These are phyloP conservation scores for Thuidium tamariscinum DNA, from an alignment of 225 moss, liverwort and hornwort genomes.

Conservation along the genomic window DNA sequence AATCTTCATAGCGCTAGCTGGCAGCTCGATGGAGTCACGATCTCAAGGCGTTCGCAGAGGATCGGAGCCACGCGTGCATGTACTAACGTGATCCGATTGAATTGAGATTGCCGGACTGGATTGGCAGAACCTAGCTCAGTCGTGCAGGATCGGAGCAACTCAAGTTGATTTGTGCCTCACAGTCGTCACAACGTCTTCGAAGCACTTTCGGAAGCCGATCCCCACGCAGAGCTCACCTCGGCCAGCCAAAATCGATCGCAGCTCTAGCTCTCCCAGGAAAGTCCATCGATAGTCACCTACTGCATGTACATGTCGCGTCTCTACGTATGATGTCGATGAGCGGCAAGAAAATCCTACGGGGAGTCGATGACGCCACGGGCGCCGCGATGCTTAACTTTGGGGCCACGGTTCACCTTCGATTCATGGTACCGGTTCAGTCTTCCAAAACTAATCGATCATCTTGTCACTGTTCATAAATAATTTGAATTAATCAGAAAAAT, in stretches of 20 bases:
- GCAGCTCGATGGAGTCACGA: neutral
- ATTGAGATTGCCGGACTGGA: neutral
- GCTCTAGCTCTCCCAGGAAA: neutral
- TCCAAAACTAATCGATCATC: neutral
- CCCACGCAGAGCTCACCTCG: neutral
- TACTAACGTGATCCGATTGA: too few relatives aligned
- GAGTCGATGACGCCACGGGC: neutral
- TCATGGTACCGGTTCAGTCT: neutral
- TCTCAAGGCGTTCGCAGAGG: too few relatives aligned
- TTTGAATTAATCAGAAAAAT: neutral
- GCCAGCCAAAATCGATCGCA: slow-evolving; percentile 15
- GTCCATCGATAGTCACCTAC: neutral
- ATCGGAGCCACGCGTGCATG: too few relatives aligned
- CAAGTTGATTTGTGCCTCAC: neutral
- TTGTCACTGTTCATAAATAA: neutral
- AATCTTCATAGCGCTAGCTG: too few relatives aligned
- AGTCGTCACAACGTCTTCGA: neutral
- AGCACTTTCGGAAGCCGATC: neutral
- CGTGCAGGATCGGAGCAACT: too few relatives aligned
- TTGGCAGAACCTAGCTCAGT: too few relatives aligned
- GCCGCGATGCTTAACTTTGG: neutral
- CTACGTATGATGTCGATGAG: neutral
- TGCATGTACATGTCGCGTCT: slow-evolving; percentile 9
- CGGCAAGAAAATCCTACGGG: neutral
- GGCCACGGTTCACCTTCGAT: neutral